Conservation (phyloP, 2,329 filamentous ascomycete species). For the Arthrobotrys megalospora region DNA sequence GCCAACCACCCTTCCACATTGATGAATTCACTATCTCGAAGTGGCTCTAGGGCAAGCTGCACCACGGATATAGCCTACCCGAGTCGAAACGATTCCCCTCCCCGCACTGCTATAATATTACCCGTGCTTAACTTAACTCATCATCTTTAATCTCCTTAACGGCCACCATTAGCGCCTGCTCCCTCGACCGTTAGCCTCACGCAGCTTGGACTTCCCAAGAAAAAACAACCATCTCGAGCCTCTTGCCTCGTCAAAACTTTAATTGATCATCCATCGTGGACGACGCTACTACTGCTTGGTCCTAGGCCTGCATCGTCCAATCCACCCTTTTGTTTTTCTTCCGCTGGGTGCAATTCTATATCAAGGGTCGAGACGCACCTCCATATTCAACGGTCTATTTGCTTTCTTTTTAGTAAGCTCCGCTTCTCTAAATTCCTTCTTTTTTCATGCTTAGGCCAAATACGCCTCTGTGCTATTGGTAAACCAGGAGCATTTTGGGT, state of each 20-base stretch:
- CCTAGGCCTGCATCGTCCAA: conserved; percentile 28
- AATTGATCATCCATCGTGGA: conserved; percentile 12
- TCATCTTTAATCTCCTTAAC: conserved; percentile 57
- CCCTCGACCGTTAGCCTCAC: conserved; percentile 22
- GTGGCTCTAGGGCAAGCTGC: conserved; percentile 40
- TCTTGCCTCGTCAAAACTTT: conserved; percentile 28
- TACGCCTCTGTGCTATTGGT: conserved; percentile 33
- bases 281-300: conserved; percentile 31
- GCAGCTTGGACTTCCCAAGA: conserved; percentile 56
- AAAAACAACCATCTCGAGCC: conserved; percentile 32
- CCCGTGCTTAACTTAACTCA: conserved; percentile 32
- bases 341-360: conserved; percentile 32
- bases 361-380: conserved; percentile 37
- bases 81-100: conserved; percentile 46
- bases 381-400: conserved; percentile 44
- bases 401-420: conserved; percentile 53
- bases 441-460: conserved; percentile 50
- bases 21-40: conserved; percentile 36
- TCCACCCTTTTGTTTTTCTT: conserved; percentile 30
- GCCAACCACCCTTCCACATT: conserved; percentile 24
- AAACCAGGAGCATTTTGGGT: conserved; percentile 26
- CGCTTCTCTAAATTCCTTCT: conserved; percentile 53
- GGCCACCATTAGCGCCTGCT: conserved; percentile 22
- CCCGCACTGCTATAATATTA: conserved; percentile 41
- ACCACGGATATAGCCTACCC: conserved; percentile 54